These are phyloP conservation scores for barley (Hordeum vulgare) DNA, from an alignment of 176 grass and related monocot species.

Conservation along the genomic window DNA sequence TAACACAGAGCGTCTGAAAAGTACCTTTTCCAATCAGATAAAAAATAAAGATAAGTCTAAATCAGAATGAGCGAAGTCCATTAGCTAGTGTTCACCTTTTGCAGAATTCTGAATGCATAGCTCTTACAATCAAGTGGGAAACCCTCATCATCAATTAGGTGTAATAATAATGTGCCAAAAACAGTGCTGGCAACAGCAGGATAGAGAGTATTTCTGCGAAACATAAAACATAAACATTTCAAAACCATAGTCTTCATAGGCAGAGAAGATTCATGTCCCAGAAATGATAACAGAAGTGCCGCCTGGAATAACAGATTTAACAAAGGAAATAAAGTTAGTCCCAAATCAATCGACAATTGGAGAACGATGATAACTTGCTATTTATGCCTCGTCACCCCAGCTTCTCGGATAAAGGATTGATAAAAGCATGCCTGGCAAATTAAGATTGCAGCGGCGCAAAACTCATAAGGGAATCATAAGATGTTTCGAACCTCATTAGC, in stretches of 20 bases:
- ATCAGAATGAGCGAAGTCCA: conserved; percentile 13
- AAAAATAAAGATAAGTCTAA: conserved; percentile 1
- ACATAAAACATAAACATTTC: conserved; percentile 62
- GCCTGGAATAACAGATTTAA: conserved; percentile 51
- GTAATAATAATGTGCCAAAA: conserved; percentile 35
- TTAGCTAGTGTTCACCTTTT: conserved; percentile 40
- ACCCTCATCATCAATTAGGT: conserved; percentile 33
- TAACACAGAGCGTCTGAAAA: conserved; percentile 49
- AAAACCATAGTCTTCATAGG: conserved; percentile 45
- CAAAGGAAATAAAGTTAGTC: conserved; percentile 26
- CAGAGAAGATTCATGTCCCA: conserved; percentile 42
- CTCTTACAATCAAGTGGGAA: conserved; percentile 44
- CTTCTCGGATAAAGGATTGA: background rate
- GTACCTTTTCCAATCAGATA: conserved; percentile 21
- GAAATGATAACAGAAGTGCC: conserved; percentile 54
- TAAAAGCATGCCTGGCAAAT: background rate
- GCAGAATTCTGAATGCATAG: conserved; percentile 49
- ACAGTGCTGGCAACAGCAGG: conserved; percentile 35
- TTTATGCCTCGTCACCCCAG: background rate
- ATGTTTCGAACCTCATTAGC: background rate
- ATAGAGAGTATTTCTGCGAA: conserved; percentile 27
- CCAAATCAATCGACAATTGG: background rate
- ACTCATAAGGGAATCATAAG: background rate
- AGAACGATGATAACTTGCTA: background rate
- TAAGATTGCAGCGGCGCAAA: background rate